Evolutionary conservation across 2,329 filamentous ascomycete species (phyloP), one percentile per base, ranked within the genome.

Genomic region (Neophaeococcomyces aloes): DNA sequence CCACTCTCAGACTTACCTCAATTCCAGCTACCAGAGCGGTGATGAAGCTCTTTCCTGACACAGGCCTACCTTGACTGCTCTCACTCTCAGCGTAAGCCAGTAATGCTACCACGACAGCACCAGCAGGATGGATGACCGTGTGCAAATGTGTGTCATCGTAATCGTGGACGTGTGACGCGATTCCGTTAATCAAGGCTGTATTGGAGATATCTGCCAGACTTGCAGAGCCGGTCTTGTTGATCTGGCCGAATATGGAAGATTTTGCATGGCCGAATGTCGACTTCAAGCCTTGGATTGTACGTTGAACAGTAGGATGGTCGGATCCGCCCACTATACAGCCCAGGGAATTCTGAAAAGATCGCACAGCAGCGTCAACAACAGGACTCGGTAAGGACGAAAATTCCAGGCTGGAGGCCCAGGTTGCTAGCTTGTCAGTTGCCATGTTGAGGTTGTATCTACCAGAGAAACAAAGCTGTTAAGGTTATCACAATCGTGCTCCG

Each of bases 131-230:
- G 34, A 76, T 75, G 48, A 75, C 71, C 4, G 69, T 75, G 36
- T 71, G 69, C 1, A 75, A 60, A 49, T 75, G 72, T 1, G 71
- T 75, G 53, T 76, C 71, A 48, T 76, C 72, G 53, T 75, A 76
- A 52, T 76, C 71, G 45, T 75, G 68, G 3, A 74, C 69, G 47
- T 75, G 71, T 23, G 68, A 72, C 10, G 71, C 68, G 33, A 76
- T 73, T 19, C 72, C 72, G 47, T 76, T 75, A 36, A 76, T 52
- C 5, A 75, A 57, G 0, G 71, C 70, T 1, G 72, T 71, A 44
- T 70, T 62, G n/a, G 18, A 23, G 7, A 25, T 6, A n/a, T 27
- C 35, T 6, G 18, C 7, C 21, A 27, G 14, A 18, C 32, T 6
- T 8, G 29, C 15, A 7, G 29, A 17, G 10, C 14, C 29, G 21